These are phyloP conservation scores for Coemansia sp. DNA, from an alignment of 192 early-diverging fungal species.

Conservation along the genomic window DNA sequence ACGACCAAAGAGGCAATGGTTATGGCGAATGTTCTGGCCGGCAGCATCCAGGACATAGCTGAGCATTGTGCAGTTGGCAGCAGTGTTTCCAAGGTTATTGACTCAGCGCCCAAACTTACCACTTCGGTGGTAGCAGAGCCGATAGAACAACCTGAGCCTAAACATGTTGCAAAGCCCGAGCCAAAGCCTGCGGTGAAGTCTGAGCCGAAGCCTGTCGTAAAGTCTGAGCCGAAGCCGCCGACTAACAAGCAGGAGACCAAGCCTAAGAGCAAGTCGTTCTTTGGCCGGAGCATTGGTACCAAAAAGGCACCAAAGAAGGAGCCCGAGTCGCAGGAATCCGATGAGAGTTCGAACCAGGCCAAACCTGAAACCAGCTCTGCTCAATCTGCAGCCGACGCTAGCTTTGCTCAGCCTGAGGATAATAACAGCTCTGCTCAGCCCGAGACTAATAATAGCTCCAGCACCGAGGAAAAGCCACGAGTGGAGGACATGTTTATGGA, in stretches of 20 bases:
- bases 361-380: neutral
- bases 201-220: neutral
- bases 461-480: conserved; percentile 5
- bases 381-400: neutral
- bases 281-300: conserved; percentile 17
- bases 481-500: conserved; percentile 54
- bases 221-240: neutral
- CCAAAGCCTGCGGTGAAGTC: neutral
- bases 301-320: conserved; percentile 7
- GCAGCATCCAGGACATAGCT: conserved; percentile 33
- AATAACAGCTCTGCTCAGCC: neutral
- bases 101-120: neutral
- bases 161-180: neutral
- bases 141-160: neutral
- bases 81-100: conserved; percentile 15
- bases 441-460: neutral
- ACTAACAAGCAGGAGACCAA: neutral
- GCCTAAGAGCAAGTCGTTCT: conserved; percentile 26
- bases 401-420: neutral
- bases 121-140: neutral
- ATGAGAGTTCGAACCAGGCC: neutral
- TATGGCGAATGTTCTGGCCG: conserved; percentile 32
- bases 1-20: conserved; percentile 16
- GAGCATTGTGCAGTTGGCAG: conserved; percentile 24
- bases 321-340: neutral